Evolutionary conservation across 345 rosid genomes (phyloP), one percentile per base, ranked within the genome.

Genomic region (Kandelia obovata): DNA sequence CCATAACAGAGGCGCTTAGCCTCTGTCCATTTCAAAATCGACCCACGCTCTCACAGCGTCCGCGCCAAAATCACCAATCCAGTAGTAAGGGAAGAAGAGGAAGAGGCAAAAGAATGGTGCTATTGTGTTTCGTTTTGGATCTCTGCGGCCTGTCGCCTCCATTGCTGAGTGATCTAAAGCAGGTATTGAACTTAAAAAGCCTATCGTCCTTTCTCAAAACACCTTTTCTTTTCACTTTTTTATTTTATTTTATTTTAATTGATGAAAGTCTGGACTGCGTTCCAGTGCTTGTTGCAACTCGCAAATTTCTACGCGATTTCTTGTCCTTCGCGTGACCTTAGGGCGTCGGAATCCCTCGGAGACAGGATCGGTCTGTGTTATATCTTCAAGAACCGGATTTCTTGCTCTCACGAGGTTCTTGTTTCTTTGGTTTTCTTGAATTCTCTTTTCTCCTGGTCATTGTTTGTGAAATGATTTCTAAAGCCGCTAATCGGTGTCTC

Each of bases 301-400:
- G 89, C 88, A 16, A 93, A 91, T 79, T 80, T 86, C 76, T 84
- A 83, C 73, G 87, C 86, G 0, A 32, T 91, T 64, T 86, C 88
- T 1, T 80, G 80, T 52, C 66, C 81, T 69, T 61, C 75, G 20
- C 70, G 72, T 31, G 9, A 43, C 59, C 79, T 17, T 9, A 43
- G 49, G 19, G 15, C 16, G 66, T 77, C 81, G 31, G 79, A 79
- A 47, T 72, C 81, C 68, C 77, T 84, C 72, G 58, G 82, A 13
- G 92, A 88, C 76, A 75, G 85, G 73, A 84, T 89, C 70, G 91
- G 88, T 67, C 66, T 89, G 78, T 89, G 89, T 76, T 93, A 93
- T 62, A 51, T 89, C 75, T 20, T 55, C 39, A 81, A 78, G 57
- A 81, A 85, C 58, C 81, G 84, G 35, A 72, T 77, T 69, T 79